Base-by-base conservation (phyloP, 2,329 filamentous ascomycete genomes). In the Nemania sp. region DNA sequence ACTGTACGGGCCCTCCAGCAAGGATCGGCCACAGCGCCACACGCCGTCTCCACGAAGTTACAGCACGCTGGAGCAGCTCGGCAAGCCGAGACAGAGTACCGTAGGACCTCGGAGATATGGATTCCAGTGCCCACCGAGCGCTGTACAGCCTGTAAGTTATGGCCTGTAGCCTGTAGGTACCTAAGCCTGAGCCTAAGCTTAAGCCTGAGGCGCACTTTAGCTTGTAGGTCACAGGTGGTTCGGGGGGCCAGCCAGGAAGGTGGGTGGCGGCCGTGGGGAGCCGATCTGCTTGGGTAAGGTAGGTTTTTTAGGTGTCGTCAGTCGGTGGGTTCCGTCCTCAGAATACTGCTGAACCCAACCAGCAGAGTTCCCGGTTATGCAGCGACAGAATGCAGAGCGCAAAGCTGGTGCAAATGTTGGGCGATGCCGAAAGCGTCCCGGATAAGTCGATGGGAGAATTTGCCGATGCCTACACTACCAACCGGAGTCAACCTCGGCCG, bases 31-130 rank as follows among this genome's bases (percentile, higher is more conserved):
- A 46, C 23, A 12, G n/a, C 8, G 28, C 28, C 26, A 14, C n/a
- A 47, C 31, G 43, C 43, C 31, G 43, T 44, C 47, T 50, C 15
- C 52, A 44, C 36, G 37, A 48, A 50, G 42, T 37, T 47, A 57
- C 31, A 17, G 41, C 12, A 34, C n/a, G n/a, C n/a, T n/a, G n/a
- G 40, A 12, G 36, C 24, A 52, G 47, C 36, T 44, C 45, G 44
- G 39, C 43, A 57, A 33, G 23, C 47, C 37, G 53, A 51, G 34
- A 37, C 19, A 33, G 3, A 56, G 42, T 46, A 45, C 33, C 30
- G 47, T 22, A 49, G 47, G 41, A 41, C 52, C 26, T 49, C 30
- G 44, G 44, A 30, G 36, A 45, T 33, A 48, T 44, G 28, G 28
- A 33, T n/a, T 26, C 31, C n/a, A n/a, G n/a, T n/a, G n/a, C n/a